Evolutionary conservation across 2,329 filamentous ascomycete species (phyloP).

Genomic region (Cordyceps javanica): DNA sequence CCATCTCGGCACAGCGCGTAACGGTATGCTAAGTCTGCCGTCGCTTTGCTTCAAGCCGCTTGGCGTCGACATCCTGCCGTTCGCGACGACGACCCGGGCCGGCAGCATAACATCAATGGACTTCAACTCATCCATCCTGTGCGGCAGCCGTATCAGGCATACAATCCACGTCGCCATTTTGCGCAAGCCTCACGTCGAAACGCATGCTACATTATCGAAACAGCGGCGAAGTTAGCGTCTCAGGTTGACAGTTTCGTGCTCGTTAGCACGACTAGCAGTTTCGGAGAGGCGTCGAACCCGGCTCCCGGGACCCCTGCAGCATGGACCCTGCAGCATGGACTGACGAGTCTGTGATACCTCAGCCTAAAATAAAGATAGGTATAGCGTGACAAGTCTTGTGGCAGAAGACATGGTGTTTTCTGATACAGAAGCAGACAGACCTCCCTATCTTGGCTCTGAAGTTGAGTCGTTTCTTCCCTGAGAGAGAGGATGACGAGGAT

Average conservation of each 20-base stretch:
- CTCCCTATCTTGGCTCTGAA: conserved; percentile 39
- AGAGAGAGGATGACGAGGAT: conserved; percentile 39
- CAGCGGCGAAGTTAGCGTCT: conserved; percentile 22
- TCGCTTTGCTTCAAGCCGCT: conserved; percentile 32
- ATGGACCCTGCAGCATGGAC: no score
- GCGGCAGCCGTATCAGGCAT: conserved; percentile 28
- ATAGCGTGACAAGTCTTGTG: conserved; percentile 42
- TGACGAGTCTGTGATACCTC: conserved; percentile 32
- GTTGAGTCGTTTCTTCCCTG: conserved; percentile 42
- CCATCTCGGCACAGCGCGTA: conserved; percentile 39
- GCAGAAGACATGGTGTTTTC: conserved; percentile 42
- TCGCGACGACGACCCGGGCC: conserved; percentile 28
- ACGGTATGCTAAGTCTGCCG: conserved; percentile 38
- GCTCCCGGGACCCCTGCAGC: conserved; percentile 29
- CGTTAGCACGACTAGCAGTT: conserved; percentile 40
- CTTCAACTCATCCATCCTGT: conserved; percentile 28
- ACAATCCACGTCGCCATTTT: conserved; percentile 39
- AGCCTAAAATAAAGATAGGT: conserved; percentile 44
- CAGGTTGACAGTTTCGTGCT: conserved; percentile 36
- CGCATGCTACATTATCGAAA: no score
- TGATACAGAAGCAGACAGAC: conserved; percentile 31
- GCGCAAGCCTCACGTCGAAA: conserved; percentile 42
- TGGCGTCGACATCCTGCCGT: conserved; percentile 38
- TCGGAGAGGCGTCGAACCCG: conserved; percentile 35
- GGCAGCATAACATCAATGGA: conserved; percentile 32